phyloP scores from a whole-genome alignment of 148 eudicot species.

The Rhododendron mucronatum region DNA sequence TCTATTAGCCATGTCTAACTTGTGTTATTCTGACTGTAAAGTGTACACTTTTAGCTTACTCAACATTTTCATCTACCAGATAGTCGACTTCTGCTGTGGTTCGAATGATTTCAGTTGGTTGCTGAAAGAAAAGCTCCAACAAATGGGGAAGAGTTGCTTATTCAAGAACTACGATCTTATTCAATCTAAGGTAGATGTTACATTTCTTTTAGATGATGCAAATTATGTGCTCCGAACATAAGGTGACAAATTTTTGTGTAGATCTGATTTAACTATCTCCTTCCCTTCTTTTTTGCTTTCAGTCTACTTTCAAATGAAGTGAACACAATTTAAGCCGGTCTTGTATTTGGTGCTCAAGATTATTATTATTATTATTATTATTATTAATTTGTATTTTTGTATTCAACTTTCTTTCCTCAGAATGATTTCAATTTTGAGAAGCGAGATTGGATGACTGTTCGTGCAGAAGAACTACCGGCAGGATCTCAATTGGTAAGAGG shows the following conservation, averaged over 20 bases:
- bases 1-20: no score
- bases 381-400: background rate
- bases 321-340: background rate
- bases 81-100: slow-evolving; percentile 80
- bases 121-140: slow-evolving; percentile 56
- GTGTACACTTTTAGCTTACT: background rate
- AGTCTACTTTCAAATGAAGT: background rate
- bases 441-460: slow-evolving; percentile 50
- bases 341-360: background rate
- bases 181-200: slow-evolving; percentile 45
- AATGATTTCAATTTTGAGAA: slow-evolving; percentile 58
- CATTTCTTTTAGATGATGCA: background rate
- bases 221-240: background rate
- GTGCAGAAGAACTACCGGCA: slow-evolving; percentile 31
- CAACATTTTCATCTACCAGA: slow-evolving; percentile 23
- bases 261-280: background rate
- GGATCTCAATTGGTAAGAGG: slow-evolving; percentile 54
- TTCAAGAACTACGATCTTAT: slow-evolving; percentile 55
- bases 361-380: no score
- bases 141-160: slow-evolving; percentile 51
- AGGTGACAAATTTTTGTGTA: background rate
- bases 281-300: background rate
- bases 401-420: slow-evolving; percentile 25
- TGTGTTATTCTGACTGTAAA: background rate
- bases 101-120: slow-evolving; percentile 67